Percentiles rank a stretch among this genome's conserved stretches.
These are phyloP conservation scores for Exophiala sideris DNA, from an alignment of 2,329 filamentous ascomycete species.

Conservation along the genomic window DNA sequence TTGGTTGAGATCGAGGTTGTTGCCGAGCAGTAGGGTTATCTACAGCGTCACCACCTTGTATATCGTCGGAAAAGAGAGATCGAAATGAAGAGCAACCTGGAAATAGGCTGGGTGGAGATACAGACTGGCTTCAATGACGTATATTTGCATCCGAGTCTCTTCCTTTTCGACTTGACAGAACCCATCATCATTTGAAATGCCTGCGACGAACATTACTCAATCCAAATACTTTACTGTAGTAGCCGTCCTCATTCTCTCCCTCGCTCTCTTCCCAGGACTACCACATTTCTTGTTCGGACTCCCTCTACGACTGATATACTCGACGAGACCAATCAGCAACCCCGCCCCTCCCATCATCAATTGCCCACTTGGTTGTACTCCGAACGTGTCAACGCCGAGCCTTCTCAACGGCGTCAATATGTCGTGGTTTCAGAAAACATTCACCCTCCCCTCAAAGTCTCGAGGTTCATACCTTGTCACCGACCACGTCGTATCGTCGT, in stretches of 20 bases:
- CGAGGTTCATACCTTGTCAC: conserved; percentile 90
- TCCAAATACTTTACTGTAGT: conserved; percentile 20
- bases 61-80: neutral
- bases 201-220: conserved; percentile 20
- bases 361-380: conserved; percentile 15
- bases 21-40: neutral
- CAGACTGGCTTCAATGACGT: neutral
- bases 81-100: no score
- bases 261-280: conserved; percentile 25
- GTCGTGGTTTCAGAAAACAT: conserved; percentile 78
- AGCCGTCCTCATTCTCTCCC: conserved; percentile 16
- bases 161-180: neutral
- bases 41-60: neutral
- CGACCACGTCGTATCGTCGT: conserved; percentile 62
- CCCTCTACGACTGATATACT: conserved; percentile 13
- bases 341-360: neutral
- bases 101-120: no score
- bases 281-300: conserved; percentile 25
- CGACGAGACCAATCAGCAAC: neutral
- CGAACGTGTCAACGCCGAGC: neutral
- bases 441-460: conserved; percentile 71
- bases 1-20: conserved; percentile 13
- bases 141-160: neutral
- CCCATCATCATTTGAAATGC: conserved; percentile 18
- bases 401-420: conserved; percentile 14